Conservation (phyloP, 768 basidiomycete genomes). For the Mycena rebaudengoi region DNA sequence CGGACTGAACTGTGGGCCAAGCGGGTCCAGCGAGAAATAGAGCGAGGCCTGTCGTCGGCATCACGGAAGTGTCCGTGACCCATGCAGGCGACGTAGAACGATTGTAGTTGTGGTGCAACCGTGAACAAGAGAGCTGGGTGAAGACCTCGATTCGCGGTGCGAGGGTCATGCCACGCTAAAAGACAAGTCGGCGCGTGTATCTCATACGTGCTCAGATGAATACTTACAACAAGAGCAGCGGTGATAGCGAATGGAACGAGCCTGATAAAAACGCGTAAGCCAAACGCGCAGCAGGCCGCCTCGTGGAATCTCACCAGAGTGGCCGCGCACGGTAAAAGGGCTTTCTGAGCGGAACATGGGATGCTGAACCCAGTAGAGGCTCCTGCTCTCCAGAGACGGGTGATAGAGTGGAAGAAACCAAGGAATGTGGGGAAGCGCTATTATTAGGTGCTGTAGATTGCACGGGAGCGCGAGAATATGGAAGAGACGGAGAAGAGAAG, state of each 20-base stretch:
- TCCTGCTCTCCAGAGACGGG: slow-evolving; percentile 13
- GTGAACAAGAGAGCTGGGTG: slow-evolving; percentile 79
- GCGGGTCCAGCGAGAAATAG: slow-evolving; percentile 21
- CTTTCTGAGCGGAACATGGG: slow-evolving; percentile 41
- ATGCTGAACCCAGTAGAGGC: slow-evolving; percentile 10
- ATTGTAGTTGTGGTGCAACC: slow-evolving; percentile 58
- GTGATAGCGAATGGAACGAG: slow-evolving; percentile 80
- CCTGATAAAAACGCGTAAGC: slow-evolving; percentile 49
- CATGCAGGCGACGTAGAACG: slow-evolving; percentile 34
- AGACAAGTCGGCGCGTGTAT: not conserved
- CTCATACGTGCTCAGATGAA: not conserved
- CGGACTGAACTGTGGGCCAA: slow-evolving; percentile 21
- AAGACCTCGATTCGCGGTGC: slow-evolving; percentile 89
- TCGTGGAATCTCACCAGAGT: slow-evolving; percentile 49
- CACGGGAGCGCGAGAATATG: slow-evolving; percentile 5
- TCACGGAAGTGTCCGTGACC: not conserved
- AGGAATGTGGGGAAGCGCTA: slow-evolving; percentile 16
- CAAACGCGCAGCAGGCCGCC: not conserved
- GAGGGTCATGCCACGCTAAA: slow-evolving; percentile 84
- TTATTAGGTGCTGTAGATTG: slow-evolving; percentile 13
- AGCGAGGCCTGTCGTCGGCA: slow-evolving; percentile 16
- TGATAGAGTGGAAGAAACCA: not conserved
- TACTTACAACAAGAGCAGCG: slow-evolving; percentile 70
- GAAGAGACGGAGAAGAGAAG: slow-evolving; percentile 25
- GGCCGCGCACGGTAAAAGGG: slow-evolving; percentile 64